A percentile compares a stretch with the other conserved stretches of the same genome.
These are phyloP conservation scores for Malassezia dermatis DNA, from an alignment of 1,284 basidiomycete species.

Conservation along the genomic window DNA sequence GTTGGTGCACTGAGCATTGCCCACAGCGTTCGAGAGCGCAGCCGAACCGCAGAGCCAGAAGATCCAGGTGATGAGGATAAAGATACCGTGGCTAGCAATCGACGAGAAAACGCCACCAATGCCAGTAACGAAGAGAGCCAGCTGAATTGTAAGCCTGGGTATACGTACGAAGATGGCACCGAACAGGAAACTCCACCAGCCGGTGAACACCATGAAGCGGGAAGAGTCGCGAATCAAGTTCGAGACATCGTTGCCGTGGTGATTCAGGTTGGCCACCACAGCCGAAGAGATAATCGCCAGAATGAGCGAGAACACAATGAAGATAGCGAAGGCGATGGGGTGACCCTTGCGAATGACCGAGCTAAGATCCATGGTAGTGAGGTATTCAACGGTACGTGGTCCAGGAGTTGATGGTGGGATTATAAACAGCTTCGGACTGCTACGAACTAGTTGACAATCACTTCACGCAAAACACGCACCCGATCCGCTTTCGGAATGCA, in stretches of 20 bases:
- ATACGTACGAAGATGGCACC: constrained; percentile 36
- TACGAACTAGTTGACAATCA: not conserved
- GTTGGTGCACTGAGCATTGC: constrained; percentile 14
- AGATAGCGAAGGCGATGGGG: constrained; percentile 36
- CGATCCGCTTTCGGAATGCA: constrained; percentile 7
- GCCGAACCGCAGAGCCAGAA: constrained; percentile 42
- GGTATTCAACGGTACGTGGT: constrained; percentile 4
- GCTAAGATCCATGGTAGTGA: constrained; percentile 14
- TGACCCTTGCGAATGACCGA: constrained; percentile 32
- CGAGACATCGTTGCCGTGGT: constrained; percentile 26
- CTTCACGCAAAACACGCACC: not conserved
- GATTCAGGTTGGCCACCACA: constrained; percentile 35
- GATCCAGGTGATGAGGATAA: constrained; percentile 38
- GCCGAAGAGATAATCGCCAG: constrained; percentile 40
- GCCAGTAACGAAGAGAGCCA: constrained; percentile 40
- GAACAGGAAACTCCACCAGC: constrained; percentile 45
- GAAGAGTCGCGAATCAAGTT: constrained; percentile 25
- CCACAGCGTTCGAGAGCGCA: constrained; percentile 32
- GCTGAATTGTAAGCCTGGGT: constrained; percentile 19
- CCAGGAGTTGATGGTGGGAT: not conserved
- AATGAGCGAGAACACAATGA: constrained; percentile 37
- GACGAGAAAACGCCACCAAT: constrained; percentile 43
- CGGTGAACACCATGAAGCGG: constrained; percentile 38
- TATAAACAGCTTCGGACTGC: constrained; percentile 1
- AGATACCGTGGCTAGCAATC: constrained; percentile 42